These are phyloP conservation scores for Sphaerosporella brunnea DNA, from an alignment of 495 filamentous ascomycete species.

Conservation along the genomic window DNA sequence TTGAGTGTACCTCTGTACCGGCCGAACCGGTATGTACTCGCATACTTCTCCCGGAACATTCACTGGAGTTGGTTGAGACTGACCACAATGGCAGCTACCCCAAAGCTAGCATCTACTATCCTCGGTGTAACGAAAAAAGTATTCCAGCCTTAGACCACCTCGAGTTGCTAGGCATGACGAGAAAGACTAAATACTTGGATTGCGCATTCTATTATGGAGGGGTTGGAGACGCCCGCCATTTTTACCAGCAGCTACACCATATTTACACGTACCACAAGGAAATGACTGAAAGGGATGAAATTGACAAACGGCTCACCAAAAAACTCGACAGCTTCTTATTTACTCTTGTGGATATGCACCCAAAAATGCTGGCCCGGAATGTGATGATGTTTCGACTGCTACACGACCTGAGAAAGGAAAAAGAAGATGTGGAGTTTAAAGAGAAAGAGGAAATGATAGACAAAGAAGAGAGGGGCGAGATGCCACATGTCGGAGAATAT, in stretches of 20 bases:
- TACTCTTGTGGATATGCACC: neutral
- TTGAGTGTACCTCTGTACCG: neutral
- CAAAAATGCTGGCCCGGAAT: neutral
- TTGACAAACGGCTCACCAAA: no score
- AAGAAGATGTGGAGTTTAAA: no score
- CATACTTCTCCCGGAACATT: neutral
- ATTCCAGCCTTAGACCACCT: neutral
- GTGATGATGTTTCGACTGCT: conserved; percentile 1
- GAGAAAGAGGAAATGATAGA: no score
- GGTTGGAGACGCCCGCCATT: neutral
- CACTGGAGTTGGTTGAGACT: neutral
- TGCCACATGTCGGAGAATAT: neutral
- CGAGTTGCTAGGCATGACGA: neutral
- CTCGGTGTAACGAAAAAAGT: neutral
- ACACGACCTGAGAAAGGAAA: no score
- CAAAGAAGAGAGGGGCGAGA: no score
- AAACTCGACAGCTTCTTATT: no score
- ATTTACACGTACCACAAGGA: conserved; percentile 4
- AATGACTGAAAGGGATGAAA: neutral
- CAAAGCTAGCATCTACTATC: neutral
- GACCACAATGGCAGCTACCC: neutral
- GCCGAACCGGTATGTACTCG: neutral
- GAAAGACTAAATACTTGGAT: neutral
- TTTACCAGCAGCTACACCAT: conserved; percentile 4
- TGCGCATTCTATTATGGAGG: conserved; percentile 1